Conservation (phyloP, 108 stramenopile genomes). For the Nitzschia sp. region DNA sequence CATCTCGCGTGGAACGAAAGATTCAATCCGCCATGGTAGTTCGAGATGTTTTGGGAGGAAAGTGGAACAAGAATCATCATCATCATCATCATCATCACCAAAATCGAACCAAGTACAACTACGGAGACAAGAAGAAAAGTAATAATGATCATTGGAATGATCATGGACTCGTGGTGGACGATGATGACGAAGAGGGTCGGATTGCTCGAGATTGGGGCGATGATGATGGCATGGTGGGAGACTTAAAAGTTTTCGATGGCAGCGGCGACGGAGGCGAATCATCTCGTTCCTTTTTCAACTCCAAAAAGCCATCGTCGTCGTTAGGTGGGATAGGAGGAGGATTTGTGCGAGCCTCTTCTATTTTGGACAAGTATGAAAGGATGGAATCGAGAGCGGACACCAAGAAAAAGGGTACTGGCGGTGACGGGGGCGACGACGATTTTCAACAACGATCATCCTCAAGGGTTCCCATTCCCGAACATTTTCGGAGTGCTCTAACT, state of each 20-base stretch:
- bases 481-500: conserved; percentile 42
- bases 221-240: conserved; percentile 34
- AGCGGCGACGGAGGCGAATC: neutral
- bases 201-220: conserved; percentile 39
- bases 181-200: conserved; percentile 25
- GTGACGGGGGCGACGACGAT: neutral
- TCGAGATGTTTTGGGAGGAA: conserved; percentile 18
- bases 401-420: conserved; percentile 7
- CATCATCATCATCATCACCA: too few relatives aligned
- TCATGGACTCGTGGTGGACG: conserved; percentile 26
- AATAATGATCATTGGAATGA: conserved; percentile 34
- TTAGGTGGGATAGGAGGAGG: conserved; percentile 14
- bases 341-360: conserved; percentile 51
- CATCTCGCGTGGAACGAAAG: conserved; percentile 40
- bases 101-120: neutral
- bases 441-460: conserved; percentile 11
- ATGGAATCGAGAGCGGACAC: too few relatives aligned
- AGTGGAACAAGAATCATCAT: too few relatives aligned
- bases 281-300: neutral
- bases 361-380: conserved; percentile 57
- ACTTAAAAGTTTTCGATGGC: conserved; percentile 24
- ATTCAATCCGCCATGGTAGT: conserved; percentile 34
- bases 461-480: conserved; percentile 51
- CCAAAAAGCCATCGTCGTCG: neutral
- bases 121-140: neutral